Evolutionary conservation across 1,139 yeast species (phyloP), one percentile per base, ranked within the genome.

Genomic region (Pneumocystis wakefieldiae): DNA sequence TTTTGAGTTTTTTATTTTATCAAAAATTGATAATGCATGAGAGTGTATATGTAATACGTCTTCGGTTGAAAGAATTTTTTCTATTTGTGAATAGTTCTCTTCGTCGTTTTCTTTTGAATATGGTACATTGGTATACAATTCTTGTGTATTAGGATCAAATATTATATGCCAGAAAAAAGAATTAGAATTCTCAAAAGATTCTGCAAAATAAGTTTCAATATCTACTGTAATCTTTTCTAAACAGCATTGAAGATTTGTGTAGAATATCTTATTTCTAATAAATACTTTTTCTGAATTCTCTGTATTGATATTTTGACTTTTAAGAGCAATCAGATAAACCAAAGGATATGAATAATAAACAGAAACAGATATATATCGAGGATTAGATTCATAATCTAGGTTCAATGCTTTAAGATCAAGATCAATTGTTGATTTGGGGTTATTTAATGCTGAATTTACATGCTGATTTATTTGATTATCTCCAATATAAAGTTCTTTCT

Each of bases 161-260:
- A 48, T 48, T 24, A 48, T 48, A 48, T 48, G 55, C 55, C 55
- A 48, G n/a, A 48, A 48, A 48, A 48, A 48, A 48, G 55, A 48
- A 12, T 12, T 14, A 24, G 12, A 24, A 24, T 48, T 24, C 12
- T 19, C 14, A 48, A 29, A 48, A 48, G 24, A 48, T 12, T 48
- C 32, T 10, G 28, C 17, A 48, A 48, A 48, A 48, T 48, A 48
- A 17, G 55, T 24, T 24, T 48, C 15, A 48, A 48, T 28, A 24
- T 48, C 55, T 48, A 19, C n/a, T 12, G 55, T 24, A 12, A 48
- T 48, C 17, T 12, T 7, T 12, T 48, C 55, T 24, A 48, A 48
- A 24, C 15, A 48, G 15, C 55, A 48, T 48, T 48, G 55, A 48
- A 48, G 55, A 24, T 48, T 24, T 48, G 28, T 48, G 28, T 48